These are phyloP conservation scores for Ceratocystis alfenasii DNA, from an alignment of 2,329 filamentous ascomycete genomes.

Conservation along the genomic window DNA sequence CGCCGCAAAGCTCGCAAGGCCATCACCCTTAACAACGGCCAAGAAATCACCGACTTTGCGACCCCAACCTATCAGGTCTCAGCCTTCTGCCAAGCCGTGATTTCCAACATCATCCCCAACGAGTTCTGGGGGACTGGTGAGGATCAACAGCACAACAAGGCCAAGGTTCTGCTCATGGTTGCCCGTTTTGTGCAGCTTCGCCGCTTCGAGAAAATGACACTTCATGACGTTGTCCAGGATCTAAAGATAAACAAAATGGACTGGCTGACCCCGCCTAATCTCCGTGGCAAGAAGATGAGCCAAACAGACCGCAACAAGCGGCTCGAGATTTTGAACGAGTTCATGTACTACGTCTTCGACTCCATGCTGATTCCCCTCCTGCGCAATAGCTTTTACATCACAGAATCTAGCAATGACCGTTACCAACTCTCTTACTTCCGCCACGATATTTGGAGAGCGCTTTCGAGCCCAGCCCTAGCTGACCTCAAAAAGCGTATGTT, in stretches of 20 bases:
- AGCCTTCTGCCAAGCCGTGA: constrained; percentile 69
- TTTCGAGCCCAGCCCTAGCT: constrained; percentile 61
- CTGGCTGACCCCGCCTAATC: constrained; percentile 56
- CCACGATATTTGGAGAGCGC: constrained; percentile 75
- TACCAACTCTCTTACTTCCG: constrained; percentile 86
- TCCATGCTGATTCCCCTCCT: constrained; percentile 81
- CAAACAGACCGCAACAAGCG: constrained; percentile 64
- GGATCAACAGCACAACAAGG: constrained; percentile 47
- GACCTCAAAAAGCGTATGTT: constrained; percentile 62
- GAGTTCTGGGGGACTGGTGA: constrained; percentile 58
- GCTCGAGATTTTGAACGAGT: constrained; percentile 65
- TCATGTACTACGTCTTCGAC: constrained; percentile 88
- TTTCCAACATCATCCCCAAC: constrained; percentile 60
- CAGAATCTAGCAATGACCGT: constrained; percentile 70
- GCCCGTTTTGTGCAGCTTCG: constrained; percentile 66
- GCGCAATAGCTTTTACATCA: constrained; percentile 83
- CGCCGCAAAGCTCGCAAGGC: not conserved
- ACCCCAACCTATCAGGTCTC: constrained; percentile 60
- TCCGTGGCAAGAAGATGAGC: constrained; percentile 45
- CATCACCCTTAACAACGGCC: constrained; percentile 19
- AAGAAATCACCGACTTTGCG: constrained; percentile 52
- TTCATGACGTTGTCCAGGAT: constrained; percentile 66
- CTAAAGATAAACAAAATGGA: constrained; percentile 50
- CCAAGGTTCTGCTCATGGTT: constrained; percentile 52
- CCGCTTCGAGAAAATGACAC: constrained; percentile 65